phyloP scores from a whole-genome alignment of 1,284 basidiomycete species.

The Apiotrichum siamense region DNA sequence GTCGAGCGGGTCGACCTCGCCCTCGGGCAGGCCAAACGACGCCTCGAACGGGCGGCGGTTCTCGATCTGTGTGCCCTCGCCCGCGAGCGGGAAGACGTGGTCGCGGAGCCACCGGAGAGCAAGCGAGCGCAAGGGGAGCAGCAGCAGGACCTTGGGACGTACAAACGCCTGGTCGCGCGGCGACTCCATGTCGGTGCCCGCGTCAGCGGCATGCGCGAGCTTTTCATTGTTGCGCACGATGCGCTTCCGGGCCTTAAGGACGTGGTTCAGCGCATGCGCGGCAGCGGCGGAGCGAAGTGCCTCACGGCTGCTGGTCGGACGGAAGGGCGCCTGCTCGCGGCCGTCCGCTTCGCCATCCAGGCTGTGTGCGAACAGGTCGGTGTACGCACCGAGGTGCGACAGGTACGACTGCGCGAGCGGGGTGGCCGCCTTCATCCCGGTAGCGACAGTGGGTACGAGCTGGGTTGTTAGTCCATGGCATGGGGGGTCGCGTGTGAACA shows the following conservation, averaged over 20 bases:
- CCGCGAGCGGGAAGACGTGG: conserved; percentile 62
- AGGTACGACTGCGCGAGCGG: conserved; percentile 58
- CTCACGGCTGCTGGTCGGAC: conserved; percentile 37
- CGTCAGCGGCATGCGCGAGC: conserved; percentile 57
- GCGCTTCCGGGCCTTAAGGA: conserved; percentile 83
- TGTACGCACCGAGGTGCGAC: conserved; percentile 51
- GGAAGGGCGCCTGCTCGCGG: conserved; percentile 26
- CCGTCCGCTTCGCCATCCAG: conserved; percentile 51
- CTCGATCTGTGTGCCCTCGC: conserved; percentile 66
- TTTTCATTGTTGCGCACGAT: conserved; percentile 94
- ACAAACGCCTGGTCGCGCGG: conserved; percentile 97
- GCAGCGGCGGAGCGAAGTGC: conserved; percentile 61
- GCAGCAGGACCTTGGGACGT: conserved; percentile 84
- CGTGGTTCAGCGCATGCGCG: conserved; percentile 75
- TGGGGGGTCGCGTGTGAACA: too few relatives aligned
- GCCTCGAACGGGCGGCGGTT: conserved; percentile 73
- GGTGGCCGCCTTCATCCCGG: conserved; percentile 33
- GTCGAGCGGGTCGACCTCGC: conserved; percentile 70
- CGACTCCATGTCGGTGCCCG: conserved; percentile 51
- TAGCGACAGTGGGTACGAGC: conserved; percentile 54
- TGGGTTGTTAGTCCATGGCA: conserved; percentile 39
- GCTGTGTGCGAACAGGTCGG: conserved; percentile 67
- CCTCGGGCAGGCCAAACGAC: conserved; percentile 80
- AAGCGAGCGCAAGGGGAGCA: conserved; percentile 86
- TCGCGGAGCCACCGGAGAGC: conserved; percentile 68